These are phyloP conservation scores for Salicornia ramosissima DNA, from an alignment of 148 eudicot species.

Conservation along the genomic window DNA sequence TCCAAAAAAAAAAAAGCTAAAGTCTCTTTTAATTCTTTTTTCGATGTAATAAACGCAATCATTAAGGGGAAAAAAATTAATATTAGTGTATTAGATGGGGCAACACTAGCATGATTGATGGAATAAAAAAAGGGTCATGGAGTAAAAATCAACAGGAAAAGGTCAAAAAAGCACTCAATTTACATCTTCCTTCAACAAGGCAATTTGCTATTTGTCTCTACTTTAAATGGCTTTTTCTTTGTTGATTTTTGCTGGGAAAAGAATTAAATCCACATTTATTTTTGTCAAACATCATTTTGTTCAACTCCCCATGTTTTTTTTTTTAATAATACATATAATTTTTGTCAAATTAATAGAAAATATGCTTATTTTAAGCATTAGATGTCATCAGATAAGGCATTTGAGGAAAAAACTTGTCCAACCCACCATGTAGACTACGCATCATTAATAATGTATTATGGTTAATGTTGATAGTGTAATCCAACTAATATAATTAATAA, in stretches of 20 bases:
- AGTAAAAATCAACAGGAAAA: constrained; percentile 1
- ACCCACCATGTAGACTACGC: too few relatives aligned
- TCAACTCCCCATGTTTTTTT: neutral
- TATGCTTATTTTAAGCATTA: neutral
- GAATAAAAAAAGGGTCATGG: neutral
- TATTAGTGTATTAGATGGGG: constrained; percentile 10
- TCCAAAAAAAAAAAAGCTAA: too few relatives aligned
- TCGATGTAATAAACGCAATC: constrained; percentile 15
- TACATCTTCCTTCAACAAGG: neutral
- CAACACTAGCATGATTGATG: constrained; percentile 26
- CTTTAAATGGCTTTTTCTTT: constrained; percentile 12
- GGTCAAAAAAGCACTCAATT: constrained; percentile 27
- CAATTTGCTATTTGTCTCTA: constrained; percentile 13
- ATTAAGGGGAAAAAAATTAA: constrained; percentile 7
- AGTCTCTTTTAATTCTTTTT: constrained; percentile 2
- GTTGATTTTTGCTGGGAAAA: constrained; percentile 4
- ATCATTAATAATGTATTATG: too few relatives aligned
- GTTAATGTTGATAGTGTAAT: too few relatives aligned
- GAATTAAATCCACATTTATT: neutral
- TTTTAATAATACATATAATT: too few relatives aligned
- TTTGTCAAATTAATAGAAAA: neutral
- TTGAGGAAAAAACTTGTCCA: too few relatives aligned
- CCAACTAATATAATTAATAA: too few relatives aligned
- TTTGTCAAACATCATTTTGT: constrained; percentile 1
- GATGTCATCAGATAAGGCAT: neutral